Evolutionary conservation across 1,139 yeast species (phyloP).

Genomic region (Kluyveromyces sp.): DNA sequence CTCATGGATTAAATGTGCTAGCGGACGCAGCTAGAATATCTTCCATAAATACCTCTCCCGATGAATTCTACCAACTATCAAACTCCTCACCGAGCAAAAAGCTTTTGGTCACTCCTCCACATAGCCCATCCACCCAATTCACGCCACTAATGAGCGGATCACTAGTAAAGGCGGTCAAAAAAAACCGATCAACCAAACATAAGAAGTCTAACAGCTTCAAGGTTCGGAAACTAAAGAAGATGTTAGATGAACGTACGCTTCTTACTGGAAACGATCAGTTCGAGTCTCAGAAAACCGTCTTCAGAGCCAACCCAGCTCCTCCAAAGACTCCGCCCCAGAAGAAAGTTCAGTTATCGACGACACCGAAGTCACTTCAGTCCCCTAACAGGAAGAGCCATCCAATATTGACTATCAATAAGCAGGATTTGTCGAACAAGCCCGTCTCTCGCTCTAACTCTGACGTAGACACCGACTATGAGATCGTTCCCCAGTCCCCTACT

Average conservation of each 20-base stretch:
- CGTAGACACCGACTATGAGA: conserved; percentile 4
- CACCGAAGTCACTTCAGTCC: conserved; percentile 3
- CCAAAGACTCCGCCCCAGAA: conserved; percentile 9
- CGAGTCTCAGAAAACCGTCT: conserved; percentile 14
- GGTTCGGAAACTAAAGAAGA: conserved; percentile 30
- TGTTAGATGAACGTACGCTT: conserved; percentile 28
- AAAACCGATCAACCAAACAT: conserved; percentile 17
- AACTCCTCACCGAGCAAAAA: conserved; percentile 12
- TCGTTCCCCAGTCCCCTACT: not conserved
- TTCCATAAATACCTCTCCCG: conserved; percentile 23
- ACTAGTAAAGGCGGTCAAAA: conserved; percentile 16
- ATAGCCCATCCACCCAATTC: conserved; percentile 22
- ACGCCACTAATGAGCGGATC: conserved; percentile 28
- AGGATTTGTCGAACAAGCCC: not conserved
- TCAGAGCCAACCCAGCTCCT: conserved; percentile 5
- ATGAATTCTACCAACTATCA: conserved; percentile 23
- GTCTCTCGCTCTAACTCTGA: not conserved
- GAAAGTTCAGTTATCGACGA: not conserved
- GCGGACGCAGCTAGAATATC: conserved; percentile 12
- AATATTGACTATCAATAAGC: not conserved
- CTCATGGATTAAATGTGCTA: conserved; percentile 9
- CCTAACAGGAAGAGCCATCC: not conserved
- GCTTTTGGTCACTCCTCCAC: conserved; percentile 29
- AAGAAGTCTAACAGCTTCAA: conserved; percentile 33
- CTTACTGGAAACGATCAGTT: conserved; percentile 19